Conservation (phyloP, 2,329 filamentous ascomycete species). For the Trichoderma cornu-damae region DNA sequence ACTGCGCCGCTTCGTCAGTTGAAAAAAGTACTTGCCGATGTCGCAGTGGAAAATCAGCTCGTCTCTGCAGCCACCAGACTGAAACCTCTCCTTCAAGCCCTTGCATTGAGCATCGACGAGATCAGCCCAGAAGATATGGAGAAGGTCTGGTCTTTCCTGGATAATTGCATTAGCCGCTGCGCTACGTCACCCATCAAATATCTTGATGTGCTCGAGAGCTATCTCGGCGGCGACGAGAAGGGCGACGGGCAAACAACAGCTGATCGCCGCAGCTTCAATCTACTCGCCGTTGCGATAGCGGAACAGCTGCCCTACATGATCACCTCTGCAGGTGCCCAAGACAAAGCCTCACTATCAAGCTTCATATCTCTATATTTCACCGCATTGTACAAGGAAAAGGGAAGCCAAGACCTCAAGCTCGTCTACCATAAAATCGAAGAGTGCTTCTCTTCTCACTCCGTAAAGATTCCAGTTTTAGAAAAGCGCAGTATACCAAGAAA, state of each 20-base stretch:
- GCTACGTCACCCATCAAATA: conserved; percentile 76
- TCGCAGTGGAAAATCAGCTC: conserved; percentile 63
- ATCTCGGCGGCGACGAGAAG: conserved; percentile 27
- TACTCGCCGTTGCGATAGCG: conserved; percentile 62
- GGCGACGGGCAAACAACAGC: conserved; percentile 25
- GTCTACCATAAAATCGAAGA: conserved; percentile 32
- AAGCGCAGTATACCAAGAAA: conserved; percentile 8
- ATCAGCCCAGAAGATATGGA: conserved; percentile 30
- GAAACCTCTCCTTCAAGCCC: conserved; percentile 40
- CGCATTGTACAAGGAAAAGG: conserved; percentile 49
- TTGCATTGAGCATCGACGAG: conserved; percentile 25
- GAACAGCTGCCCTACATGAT: conserved; percentile 74
- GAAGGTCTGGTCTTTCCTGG: conserved; percentile 64
- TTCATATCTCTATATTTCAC: conserved; percentile 57
- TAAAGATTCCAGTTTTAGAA: conserved; percentile 25
- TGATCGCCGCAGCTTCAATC: conserved; percentile 40
- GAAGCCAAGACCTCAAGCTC: conserved; percentile 21
- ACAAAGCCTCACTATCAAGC: conserved; percentile 45
- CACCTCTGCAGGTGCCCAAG: conserved; percentile 43
- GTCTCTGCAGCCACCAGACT: conserved; percentile 49
- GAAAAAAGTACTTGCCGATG: conserved; percentile 51
- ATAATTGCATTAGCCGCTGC: conserved; percentile 75
- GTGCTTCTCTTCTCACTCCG: conserved; percentile 27
- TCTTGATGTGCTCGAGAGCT: conserved; percentile 61
- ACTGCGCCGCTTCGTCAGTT: conserved; percentile 41